Base-by-base conservation (phyloP, 2,329 filamentous ascomycete genomes). In the Aspergillus latus region DNA sequence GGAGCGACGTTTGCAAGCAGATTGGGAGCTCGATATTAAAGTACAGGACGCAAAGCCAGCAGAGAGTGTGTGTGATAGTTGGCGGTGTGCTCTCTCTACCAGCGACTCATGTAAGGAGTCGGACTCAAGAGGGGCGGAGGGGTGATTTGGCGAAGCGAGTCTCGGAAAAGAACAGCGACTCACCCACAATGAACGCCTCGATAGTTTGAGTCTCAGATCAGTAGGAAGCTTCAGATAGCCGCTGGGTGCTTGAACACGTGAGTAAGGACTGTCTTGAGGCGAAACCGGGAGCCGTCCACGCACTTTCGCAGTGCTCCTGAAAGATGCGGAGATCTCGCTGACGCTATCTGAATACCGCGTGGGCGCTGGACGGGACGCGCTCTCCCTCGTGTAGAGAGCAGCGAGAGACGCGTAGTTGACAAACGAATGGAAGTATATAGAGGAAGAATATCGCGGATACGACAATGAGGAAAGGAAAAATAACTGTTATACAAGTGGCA, bases 141-240 rank as follows among this genome's bases (percentile, higher is more conserved):
- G 64, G 71, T 66, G 63, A 63, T 65, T 58, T 62, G 61, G 59
- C 63, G 64, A 62, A 65, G 64, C 61, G 61, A 66, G 65, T 64
- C 66, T 65, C 59, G 58, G 62, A 64, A 68, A 61, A 61, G 62
- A 56, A 59, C 50, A 54, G 57, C 57, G 53, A 71, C 70, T 70
- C 65, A 70, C 70, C 69, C 69, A 71, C 69, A 69, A 72, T 69
- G 69, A 72, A 72, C 68, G 69, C 67, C 69, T 70, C 68, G 67
- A 67, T 66, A 67, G 64, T 56, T 58, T 58, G 56, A 60, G 54
- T 59, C 60, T 59, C 56, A 52, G 53, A 42, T 48, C 54, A 30
- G 39, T 48, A 61, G 56, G 47, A 49, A 40, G 53, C 28, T 57
- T 56, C 46, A 46, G 39, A 42, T 16, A 45, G 46, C 50, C 54